Evolutionary conservation across 176 grass and related monocot genomes (phyloP).

Genomic region (Chloris gayana): DNA sequence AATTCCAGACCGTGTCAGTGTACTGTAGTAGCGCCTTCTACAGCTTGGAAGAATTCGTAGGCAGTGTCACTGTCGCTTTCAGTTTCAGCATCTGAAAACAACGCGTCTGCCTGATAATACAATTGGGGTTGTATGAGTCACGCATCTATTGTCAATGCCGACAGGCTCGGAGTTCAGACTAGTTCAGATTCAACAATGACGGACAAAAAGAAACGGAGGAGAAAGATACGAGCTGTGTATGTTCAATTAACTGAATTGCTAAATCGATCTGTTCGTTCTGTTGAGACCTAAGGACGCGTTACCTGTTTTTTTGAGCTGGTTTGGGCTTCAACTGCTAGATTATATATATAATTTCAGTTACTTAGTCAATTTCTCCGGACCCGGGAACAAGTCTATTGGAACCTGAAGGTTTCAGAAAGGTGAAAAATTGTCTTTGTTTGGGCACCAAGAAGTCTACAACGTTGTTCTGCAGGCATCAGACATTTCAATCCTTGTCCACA

Average conservation of each 20-base stretch:
- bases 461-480: not conserved
- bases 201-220: not conserved
- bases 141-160: slow-evolving; percentile 34
- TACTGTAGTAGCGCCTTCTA: not conserved
- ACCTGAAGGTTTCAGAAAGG: not conserved
- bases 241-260: not conserved
- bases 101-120: slow-evolving; percentile 23
- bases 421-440: not conserved
- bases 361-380: not conserved
- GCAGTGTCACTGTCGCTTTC: not conserved
- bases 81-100: slow-evolving; percentile 36
- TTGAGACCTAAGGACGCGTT: not conserved
- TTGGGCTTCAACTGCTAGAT: slow-evolving; percentile 12
- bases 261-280: not conserved
- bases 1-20: not conserved
- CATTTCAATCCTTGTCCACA: slow-evolving; percentile 4
- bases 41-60: not conserved
- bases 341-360: not conserved
- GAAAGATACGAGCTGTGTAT: not conserved
- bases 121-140: slow-evolving; percentile 5
- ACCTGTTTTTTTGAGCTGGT: not conserved
- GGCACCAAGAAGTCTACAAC: slow-evolving; percentile 1
- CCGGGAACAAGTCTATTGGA: slow-evolving; percentile 38
- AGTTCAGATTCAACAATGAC: slow-evolving; percentile 45
- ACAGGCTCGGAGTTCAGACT: slow-evolving; percentile 33